Evolutionary conservation across 768 basidiomycete genomes (phyloP), one percentile per base, ranked within the genome.

Genomic region (Leucosporidium scottii): DNA sequence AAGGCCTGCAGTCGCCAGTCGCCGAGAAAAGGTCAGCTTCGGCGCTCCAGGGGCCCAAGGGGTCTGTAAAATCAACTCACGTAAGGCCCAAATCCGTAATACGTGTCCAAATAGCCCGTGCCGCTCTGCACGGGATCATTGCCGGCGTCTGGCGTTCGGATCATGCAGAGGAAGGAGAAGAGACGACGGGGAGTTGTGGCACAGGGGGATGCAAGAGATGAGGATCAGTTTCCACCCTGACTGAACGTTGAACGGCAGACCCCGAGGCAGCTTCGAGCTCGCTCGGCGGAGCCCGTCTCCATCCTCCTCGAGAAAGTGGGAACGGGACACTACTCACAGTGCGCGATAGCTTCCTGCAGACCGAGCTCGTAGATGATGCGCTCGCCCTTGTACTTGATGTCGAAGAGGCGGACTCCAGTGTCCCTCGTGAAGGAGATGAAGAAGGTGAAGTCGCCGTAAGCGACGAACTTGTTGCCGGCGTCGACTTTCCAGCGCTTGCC

Each of bases 301-400:
- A n/a, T n/a, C n/a, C n/a, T n/a, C n/a, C n/a, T n/a, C n/a, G n/a
- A n/a, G n/a, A n/a, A n/a, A n/a, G n/a, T n/a, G n/a, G n/a, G n/a
- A n/a, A n/a, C n/a, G n/a, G n/a, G n/a, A n/a, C n/a, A n/a, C n/a
- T n/a, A n/a, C 23, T 28, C 25, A 30, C 54, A 56, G 25, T 66
- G 74, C 1, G 75, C 76, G 1, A 77, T 50, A 0, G 76, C 76
- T 56, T 77, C 76, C 36, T 73, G 62, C 25, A 75, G 58, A 0
- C 72, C 70, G 21, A 76, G 61, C 61, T 77, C 76, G 64, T 74
- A 74, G 4, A 77, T 34, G 39, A 77, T 67, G 1, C 57, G 64
- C 39, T 75, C 61, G 60, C 68, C 68, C 65, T 74, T 75, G 72
- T 68, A 77, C 51, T 72, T 73, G 70, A 77, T 68, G 60, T 77